Evolutionary conservation across 768 basidiomycete species (phyloP), one percentile per base, ranked within the genome.

Genomic region (Flagelloscypha sp.): DNA sequence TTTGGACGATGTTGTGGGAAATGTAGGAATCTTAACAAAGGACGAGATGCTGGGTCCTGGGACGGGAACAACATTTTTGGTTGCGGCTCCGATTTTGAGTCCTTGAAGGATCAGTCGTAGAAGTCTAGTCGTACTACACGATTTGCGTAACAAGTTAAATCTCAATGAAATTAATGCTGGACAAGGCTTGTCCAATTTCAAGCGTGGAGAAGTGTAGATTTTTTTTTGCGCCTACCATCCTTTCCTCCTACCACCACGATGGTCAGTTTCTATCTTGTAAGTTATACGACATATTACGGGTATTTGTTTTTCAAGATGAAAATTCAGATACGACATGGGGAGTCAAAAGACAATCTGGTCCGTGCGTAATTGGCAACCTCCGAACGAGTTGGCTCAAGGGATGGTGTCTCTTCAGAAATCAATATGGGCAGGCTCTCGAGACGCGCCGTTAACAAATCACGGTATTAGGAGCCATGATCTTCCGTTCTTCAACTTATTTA

Each of bases 271-370:
- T 59, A 62, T n/a, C 57, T 71, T 42, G 69, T 68, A 38, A 51
- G 62, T 35, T 16, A n/a, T n/a, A n/a, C n/a, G n/a, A n/a, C n/a
- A n/a, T n/a, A n/a, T n/a, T n/a, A n/a, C n/a, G n/a, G n/a, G n/a
- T n/a, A n/a, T n/a, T n/a, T n/a, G n/a, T n/a, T n/a, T n/a, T n/a
- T n/a, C n/a, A n/a, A n/a, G n/a, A n/a, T n/a, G n/a, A n/a, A n/a
- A n/a, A n/a, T n/a, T n/a, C 32, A 86, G 82, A 64, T 85, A 45
- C 65, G 84, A 35, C 84, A 88, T 51, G 84, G 76, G 19, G 81
- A 88, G 48, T 84, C 84, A 6, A 74, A 69, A 22, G 84, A 87
- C 45, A 88, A 88, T 46, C 43, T 79, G 49, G 84, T 82, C 32
- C 30, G 74, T 50, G 17, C 23, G 17, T 23, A 11, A 7, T 12